Conservation (phyloP, 2,329 filamentous ascomycete genomes). For the Botrytis pseudocinerea region DNA sequence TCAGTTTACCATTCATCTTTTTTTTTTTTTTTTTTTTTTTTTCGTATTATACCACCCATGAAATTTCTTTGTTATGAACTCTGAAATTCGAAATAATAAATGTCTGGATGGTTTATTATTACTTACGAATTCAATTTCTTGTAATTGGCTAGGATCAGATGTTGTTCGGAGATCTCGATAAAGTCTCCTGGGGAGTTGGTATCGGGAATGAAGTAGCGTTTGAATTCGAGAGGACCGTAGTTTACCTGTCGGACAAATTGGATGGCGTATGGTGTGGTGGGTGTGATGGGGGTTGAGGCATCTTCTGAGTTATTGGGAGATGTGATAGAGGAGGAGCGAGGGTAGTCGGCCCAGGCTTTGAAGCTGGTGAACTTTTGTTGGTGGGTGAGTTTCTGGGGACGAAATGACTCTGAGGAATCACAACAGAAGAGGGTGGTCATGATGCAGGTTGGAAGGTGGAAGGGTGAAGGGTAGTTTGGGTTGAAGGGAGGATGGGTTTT, state of each 20-base stretch:
- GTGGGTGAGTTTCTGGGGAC: conserved; percentile 2
- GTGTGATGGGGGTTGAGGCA: background rate
- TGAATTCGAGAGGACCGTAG: conserved; percentile 47
- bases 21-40: background rate
- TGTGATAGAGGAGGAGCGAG: background rate
- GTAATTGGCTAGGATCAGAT: conserved; percentile 47
- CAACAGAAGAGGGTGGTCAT: conserved; percentile 18
- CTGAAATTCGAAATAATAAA: background rate
- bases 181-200: conserved; percentile 32
- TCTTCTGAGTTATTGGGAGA: background rate
- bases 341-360: conserved; percentile 1
- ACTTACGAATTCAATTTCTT: conserved; percentile 49
- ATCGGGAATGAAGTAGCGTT: conserved; percentile 45
- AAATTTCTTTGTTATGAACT: background rate
- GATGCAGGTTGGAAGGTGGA: background rate
- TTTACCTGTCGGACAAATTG: conserved; percentile 50
- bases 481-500: background rate
- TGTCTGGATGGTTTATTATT: background rate
- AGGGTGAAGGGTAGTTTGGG: background rate
- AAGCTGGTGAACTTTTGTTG: conserved; percentile 1
- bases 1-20: background rate
- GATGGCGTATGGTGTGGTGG: conserved; percentile 37
- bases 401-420: background rate
- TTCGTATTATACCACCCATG: background rate
- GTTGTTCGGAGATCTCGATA: conserved; percentile 43